Evolutionary conservation across 768 basidiomycete genomes (phyloP).

Genomic region (Russula foetens): DNA sequence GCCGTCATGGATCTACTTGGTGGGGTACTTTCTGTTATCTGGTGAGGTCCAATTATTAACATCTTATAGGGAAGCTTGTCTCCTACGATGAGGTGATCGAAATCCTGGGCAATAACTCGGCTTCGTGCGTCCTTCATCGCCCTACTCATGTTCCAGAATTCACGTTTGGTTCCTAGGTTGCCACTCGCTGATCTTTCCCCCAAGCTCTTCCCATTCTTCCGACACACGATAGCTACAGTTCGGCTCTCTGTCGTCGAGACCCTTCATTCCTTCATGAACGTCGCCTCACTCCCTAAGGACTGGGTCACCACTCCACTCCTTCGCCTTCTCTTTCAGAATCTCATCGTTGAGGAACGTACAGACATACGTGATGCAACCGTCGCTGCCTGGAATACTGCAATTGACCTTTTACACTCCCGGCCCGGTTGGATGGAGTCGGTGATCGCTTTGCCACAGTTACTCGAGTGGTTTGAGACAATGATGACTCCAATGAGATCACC

Average conservation of each 20-base stretch:
- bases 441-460: slow-evolving; percentile 49
- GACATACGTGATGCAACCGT: slow-evolving; percentile 77
- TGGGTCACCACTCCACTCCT: slow-evolving; percentile 79
- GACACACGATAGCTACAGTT: slow-evolving; percentile 91
- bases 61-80: slow-evolving; percentile 64
- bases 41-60: not conserved
- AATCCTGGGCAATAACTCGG: slow-evolving; percentile 57
- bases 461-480: slow-evolving; percentile 81
- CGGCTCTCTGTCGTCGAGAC: slow-evolving; percentile 90
- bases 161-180: slow-evolving; percentile 38
- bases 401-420: slow-evolving; percentile 43
- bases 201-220: slow-evolving; percentile 91
- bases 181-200: slow-evolving; percentile 79
- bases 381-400: slow-evolving; percentile 63
- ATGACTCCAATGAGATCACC: slow-evolving; percentile 86
- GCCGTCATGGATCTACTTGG: slow-evolving; percentile 97
- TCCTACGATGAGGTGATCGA: slow-evolving; percentile 69
- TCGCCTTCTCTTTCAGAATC: slow-evolving; percentile 85
- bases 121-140: slow-evolving; percentile 51
- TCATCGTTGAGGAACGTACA: slow-evolving; percentile 80
- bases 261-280: slow-evolving; percentile 76
- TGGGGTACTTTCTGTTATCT: slow-evolving; percentile 24
- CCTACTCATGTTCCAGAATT: not conserved
- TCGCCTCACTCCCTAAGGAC: slow-evolving; percentile 60
- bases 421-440: slow-evolving; percentile 44